phyloP scores from a whole-genome alignment of 179 eudicot species.

The Silene coronaria region DNA sequence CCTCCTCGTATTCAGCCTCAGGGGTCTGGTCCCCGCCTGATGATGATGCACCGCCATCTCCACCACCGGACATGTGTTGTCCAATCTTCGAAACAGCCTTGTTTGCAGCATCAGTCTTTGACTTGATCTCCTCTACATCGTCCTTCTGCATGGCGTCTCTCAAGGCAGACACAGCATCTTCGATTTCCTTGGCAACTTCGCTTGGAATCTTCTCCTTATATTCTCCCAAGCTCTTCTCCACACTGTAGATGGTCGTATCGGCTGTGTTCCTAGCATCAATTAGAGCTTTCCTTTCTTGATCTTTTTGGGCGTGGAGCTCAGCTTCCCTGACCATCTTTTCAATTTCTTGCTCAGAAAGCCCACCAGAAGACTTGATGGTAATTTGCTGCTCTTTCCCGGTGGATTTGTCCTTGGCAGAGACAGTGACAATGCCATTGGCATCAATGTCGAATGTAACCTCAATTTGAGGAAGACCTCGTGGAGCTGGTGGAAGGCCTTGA shows the following conservation, averaged over 20 bases:
- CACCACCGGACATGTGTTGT: slow-evolving; percentile 46
- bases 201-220: slow-evolving; percentile 66
- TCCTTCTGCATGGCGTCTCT: slow-evolving; percentile 50
- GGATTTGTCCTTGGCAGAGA: slow-evolving; percentile 79
- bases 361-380: slow-evolving; percentile 79
- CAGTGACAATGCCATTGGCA: slow-evolving; percentile 80
- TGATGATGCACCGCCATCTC: slow-evolving; percentile 18
- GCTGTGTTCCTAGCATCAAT: slow-evolving; percentile 71
- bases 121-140: slow-evolving; percentile 52
- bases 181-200: slow-evolving; percentile 62
- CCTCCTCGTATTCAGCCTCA: slow-evolving; percentile 43
- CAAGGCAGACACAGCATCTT: slow-evolving; percentile 54
- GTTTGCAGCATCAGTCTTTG: slow-evolving; percentile 41
- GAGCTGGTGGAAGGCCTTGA: slow-evolving; percentile 80
- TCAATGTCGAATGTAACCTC: slow-evolving; percentile 87
- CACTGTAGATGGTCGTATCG: slow-evolving; percentile 68
- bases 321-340: slow-evolving; percentile 83
- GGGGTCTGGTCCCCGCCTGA: slow-evolving; percentile 38
- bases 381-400: slow-evolving; percentile 77
- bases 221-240: slow-evolving; percentile 69
- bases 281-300: slow-evolving; percentile 64
- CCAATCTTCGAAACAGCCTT: slow-evolving; percentile 50
- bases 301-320: slow-evolving; percentile 70
- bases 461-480: slow-evolving; percentile 79
- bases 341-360: slow-evolving; percentile 74